Evolutionary conservation across 805 yeast species (phyloP).

Genomic region (Yarrowia porcina): DNA sequence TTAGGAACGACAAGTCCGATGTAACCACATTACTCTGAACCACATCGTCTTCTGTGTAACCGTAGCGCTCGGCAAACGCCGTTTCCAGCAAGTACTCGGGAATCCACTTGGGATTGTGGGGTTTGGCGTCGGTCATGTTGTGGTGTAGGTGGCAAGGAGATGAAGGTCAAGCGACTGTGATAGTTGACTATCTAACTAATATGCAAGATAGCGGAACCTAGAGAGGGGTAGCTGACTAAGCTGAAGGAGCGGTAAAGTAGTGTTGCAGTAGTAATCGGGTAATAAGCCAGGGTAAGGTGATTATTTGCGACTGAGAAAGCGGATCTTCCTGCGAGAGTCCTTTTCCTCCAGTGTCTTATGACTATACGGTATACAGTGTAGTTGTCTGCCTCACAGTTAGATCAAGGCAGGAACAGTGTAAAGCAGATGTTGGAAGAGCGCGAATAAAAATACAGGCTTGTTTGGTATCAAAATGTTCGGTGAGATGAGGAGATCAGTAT

Average conservation of each 20-base stretch:
- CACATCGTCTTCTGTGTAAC: slow-evolving; percentile 11
- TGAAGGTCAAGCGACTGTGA: background rate
- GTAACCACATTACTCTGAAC: background rate
- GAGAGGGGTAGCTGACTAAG: background rate
- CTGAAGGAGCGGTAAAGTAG: background rate
- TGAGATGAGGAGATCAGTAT: no score
- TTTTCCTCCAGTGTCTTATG: no score
- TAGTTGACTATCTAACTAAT: background rate
- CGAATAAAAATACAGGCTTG: no score
- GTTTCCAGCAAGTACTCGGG: slow-evolving; percentile 24
- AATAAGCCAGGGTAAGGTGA: no score
- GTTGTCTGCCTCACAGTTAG: no score
- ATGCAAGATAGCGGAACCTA: slow-evolving; percentile 11
- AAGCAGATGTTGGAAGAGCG: no score
- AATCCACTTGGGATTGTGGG: slow-evolving; percentile 25
- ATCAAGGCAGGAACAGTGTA: no score
- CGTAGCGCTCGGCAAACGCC: slow-evolving; percentile 20
- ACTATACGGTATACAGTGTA: no score
- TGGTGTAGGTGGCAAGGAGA: background rate
- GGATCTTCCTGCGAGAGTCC: no score
- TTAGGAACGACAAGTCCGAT: background rate
- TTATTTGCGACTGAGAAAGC: no score
- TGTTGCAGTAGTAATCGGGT: no score
- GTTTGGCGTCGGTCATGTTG: slow-evolving; percentile 12
- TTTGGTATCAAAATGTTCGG: no score